Evolutionary conservation across 2,329 filamentous ascomycete species (phyloP).

Genomic region (Verticillium albo-atrum): DNA sequence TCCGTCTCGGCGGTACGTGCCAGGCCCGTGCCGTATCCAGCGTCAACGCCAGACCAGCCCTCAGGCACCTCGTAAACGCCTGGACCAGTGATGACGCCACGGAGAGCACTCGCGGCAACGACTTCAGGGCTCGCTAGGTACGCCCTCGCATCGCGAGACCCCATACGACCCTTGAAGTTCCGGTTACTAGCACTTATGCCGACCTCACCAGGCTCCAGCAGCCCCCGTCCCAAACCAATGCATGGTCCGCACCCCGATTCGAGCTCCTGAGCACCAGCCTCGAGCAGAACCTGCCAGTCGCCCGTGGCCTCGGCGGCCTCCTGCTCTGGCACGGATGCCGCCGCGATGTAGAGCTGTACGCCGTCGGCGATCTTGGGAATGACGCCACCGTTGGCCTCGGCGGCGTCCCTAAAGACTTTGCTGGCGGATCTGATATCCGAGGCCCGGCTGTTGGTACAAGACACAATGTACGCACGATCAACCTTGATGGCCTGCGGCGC

Average conservation of each 20-base stretch:
- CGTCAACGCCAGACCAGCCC: constrained; percentile 60
- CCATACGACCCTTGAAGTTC: constrained; percentile 92
- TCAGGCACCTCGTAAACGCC: constrained; percentile 73
- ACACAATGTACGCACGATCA: constrained; percentile 81
- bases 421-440: constrained; percentile 81
- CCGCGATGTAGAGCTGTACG: constrained; percentile 85
- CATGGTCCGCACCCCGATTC: constrained; percentile 78
- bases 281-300: constrained; percentile 78
- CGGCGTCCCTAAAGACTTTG: constrained; percentile 77
- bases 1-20: constrained; percentile 63
- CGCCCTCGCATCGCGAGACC: constrained; percentile 70
- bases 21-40: constrained; percentile 68
- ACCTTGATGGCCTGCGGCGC: constrained; percentile 70
- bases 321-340: constrained; percentile 78
- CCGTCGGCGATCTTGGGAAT: constrained; percentile 67
- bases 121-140: constrained; percentile 89
- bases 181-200: constrained; percentile 84
- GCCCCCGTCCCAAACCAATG: constrained; percentile 71
- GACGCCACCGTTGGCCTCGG: constrained; percentile 49
- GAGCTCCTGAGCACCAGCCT: constrained; percentile 70
- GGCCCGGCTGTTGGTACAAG: constrained; percentile 81
- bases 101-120: constrained; percentile 81
- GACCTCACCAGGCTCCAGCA: constrained; percentile 80
- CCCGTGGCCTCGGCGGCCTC: constrained; percentile 71
- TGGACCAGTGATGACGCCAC: constrained; percentile 68